Evolutionary conservation across 306 rosid species (phyloP), one percentile per base, ranked within the genome.

Genomic region (Casuarina cunninghamiana): DNA sequence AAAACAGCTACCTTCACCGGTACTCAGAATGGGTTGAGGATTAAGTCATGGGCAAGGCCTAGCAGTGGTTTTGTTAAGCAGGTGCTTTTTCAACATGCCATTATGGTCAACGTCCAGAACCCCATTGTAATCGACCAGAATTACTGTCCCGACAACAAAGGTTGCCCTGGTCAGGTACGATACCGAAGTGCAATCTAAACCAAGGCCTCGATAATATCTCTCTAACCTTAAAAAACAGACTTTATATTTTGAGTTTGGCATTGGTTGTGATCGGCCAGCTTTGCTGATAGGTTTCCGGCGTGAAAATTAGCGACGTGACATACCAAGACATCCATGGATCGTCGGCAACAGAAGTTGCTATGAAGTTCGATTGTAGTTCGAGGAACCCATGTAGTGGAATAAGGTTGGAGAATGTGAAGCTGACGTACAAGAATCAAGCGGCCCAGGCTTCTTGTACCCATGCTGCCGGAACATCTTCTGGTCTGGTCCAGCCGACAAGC

Each of bases 1-100:
- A 87, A 80, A 53, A 76, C 84, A 10, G 65, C 55, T 0, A 81
- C 76, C 5, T 86, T 87, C 26, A 71, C 71, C 0, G 77, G 80
- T 10, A 87, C 90, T 11, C 76, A 82, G 10, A 86, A 86, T 48
- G 90, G 91, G 6, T 85, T 80, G 4, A 41, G 94, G 32, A 90
- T 87, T 6, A 90, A 90, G 75, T 78, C 91, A 4, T 87, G 91
- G 94, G 91, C 89, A 3, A 85, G 78, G 15, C 77, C 88, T 10
- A 87, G 91, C 67, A 82, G 61, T 73, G 91, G 91, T 1, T 90
- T 84, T 15, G 90, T 77, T 3, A 83, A 74, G 72, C 63, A 81
- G 60, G 77, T 90, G 71, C 53, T 75, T 42, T 87, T 82, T 75
- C 84, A 80, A 46, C 85, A 90, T 69, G 69, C 26, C 1, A 53